phyloP scores from a whole-genome alignment of 805 yeast genomes.

The Jamesozyma rosinii region DNA sequence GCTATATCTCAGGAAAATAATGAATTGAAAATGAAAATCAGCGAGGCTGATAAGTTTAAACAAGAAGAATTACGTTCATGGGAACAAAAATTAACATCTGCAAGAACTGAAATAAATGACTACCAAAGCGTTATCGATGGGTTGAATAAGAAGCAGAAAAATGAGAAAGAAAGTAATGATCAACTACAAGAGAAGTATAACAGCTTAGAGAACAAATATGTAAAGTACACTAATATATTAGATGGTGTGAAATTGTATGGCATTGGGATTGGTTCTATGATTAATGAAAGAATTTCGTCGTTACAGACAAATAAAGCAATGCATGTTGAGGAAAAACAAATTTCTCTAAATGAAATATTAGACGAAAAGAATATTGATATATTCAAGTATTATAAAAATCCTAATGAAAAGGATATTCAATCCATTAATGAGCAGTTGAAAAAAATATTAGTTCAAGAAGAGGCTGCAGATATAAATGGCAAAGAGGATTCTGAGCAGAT shows the following conservation, averaged over 20 bases:
- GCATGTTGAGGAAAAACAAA: neutral
- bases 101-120: neutral
- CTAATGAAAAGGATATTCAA: neutral
- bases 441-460: neutral
- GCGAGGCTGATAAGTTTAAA: neutral
- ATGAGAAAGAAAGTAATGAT: neutral
- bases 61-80: neutral
- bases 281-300: neutral
- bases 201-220: neutral
- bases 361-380: neutral
- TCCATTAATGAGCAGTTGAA: neutral
- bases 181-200: neutral
- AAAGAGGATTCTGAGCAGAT: neutral
- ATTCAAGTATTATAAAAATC: neutral
- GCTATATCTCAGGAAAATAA: neutral
- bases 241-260: neutral
- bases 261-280: slow-evolving; percentile 3
- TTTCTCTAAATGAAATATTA: neutral
- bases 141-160: neutral
- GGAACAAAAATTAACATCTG: neutral
- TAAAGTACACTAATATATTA: neutral
- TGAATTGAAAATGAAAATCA: neutral
- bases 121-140: neutral
- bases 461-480: neutral
- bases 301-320: neutral